Conservation (phyloP, 163 green algal species). For the Prototheca wickerhamii region DNA sequence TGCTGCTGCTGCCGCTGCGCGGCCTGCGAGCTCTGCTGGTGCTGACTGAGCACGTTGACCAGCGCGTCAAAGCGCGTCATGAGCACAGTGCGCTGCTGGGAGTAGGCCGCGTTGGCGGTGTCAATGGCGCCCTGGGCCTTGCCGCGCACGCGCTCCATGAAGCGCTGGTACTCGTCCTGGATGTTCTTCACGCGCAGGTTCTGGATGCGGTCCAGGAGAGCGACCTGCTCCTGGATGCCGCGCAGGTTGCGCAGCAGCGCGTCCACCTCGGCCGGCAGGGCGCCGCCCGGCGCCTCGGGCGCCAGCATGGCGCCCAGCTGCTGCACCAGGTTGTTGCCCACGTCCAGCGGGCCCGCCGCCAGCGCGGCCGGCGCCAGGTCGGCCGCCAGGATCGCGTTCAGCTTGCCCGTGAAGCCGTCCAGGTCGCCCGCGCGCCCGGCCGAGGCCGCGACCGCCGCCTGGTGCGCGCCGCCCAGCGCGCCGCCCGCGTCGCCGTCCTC, state of each 20-base stretch:
- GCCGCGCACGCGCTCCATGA: conserved; percentile 72
- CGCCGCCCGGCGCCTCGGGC: conserved; percentile 9
- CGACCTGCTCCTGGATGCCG: conserved; percentile 47
- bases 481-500: background rate
- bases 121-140: conserved; percentile 60
- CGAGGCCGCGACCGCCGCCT: background rate
- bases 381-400: conserved; percentile 35
- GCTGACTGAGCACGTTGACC: conserved; percentile 42
- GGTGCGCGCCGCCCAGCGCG: background rate
- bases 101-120: conserved; percentile 62
- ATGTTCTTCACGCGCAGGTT: conserved; percentile 59
- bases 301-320: conserved; percentile 30
- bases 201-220: conserved; percentile 68
- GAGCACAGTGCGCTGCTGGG: conserved; percentile 46
- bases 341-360: conserved; percentile 32
- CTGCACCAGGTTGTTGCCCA: conserved; percentile 21
- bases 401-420: conserved; percentile 45
- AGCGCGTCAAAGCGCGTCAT: conserved; percentile 53
- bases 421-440: conserved; percentile 23
- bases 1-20: conserved; percentile 7
- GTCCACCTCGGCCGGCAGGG: conserved; percentile 27
- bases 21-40: conserved; percentile 16
- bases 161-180: conserved; percentile 79
- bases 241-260: conserved; percentile 25
- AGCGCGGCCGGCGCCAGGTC: conserved; percentile 27